Conservation (phyloP, 179 eudicot species). For the Silene noctiflora region DNA sequence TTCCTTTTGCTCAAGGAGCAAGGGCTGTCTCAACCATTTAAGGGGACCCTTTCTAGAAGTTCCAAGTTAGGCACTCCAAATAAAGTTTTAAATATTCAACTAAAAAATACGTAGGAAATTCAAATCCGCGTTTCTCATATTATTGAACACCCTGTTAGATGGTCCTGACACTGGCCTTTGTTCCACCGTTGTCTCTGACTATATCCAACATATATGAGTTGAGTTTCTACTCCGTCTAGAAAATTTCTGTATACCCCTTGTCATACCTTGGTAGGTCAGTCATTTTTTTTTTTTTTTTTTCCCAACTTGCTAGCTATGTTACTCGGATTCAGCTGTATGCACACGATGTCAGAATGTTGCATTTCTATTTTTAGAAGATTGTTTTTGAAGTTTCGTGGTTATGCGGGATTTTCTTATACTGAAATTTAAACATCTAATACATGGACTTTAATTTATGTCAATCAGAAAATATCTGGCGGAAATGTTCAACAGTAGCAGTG, state of each 20-base stretch:
- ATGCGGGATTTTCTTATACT: too few relatives aligned
- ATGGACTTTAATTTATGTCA: slow-evolving; percentile 9
- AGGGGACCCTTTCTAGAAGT: background rate
- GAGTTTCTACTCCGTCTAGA: background rate
- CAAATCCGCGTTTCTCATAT: background rate
- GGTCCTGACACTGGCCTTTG: background rate
- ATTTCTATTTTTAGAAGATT: too few relatives aligned
- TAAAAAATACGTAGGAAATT: background rate
- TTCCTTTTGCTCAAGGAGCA: background rate
- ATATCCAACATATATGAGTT: background rate
- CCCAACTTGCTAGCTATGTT: too few relatives aligned
- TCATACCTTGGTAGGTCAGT: background rate
- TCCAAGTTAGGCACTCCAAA: background rate
- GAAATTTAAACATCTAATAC: slow-evolving; percentile 5
- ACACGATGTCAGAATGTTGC: too few relatives aligned
- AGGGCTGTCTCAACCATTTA: background rate
- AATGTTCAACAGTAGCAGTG: slow-evolving; percentile 51
- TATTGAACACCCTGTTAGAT: background rate
- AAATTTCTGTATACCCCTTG: background rate
- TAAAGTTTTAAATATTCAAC: background rate
- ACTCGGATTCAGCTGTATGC: too few relatives aligned
- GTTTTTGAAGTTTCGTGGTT: too few relatives aligned
- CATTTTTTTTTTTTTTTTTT: background rate
- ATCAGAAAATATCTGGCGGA: slow-evolving; percentile 69
- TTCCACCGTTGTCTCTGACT: background rate